These are phyloP conservation scores for Blastobotrys raffinosifermentans DNA, from an alignment of 1,139 yeast species.

Conservation along the genomic window DNA sequence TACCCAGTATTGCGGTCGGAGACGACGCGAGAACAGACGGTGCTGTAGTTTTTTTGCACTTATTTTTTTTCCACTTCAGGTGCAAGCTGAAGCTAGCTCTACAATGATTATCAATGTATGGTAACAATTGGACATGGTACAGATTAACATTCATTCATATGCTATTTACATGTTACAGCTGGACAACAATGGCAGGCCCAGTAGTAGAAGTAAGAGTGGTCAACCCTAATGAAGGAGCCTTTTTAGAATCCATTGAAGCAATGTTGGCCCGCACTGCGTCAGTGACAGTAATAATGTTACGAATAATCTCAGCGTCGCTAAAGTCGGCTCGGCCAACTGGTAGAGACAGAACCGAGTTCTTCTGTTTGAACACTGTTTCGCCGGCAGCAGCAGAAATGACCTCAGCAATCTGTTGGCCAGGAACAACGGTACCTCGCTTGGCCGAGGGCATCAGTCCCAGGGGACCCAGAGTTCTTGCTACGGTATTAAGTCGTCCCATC, in stretches of 20 bases:
- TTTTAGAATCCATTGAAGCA: constrained; percentile 44
- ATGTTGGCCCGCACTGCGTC: constrained; percentile 58
- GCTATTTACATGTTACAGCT: no score
- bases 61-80: no score
- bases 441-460: constrained; percentile 82
- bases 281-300: constrained; percentile 66
- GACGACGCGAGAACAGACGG: no score
- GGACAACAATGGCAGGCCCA: constrained; percentile 77
- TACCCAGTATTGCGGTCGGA: no score
- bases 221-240: constrained; percentile 66
- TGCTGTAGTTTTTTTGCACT: no score
- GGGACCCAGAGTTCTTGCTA: constrained; percentile 82
- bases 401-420: constrained; percentile 50
- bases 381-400: constrained; percentile 57
- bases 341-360: constrained; percentile 47
- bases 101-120: no score
- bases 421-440: constrained; percentile 73
- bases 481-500: constrained; percentile 49
- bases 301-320: constrained; percentile 67
- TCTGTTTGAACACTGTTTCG: constrained; percentile 66
- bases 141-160: no score
- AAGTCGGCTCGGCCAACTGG: constrained; percentile 78
- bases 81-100: no score
- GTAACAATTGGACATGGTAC: no score
- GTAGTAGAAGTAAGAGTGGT: constrained; percentile 64